Evolutionary conservation across 2,329 filamentous ascomycete genomes (phyloP).

Genomic region (Blastomyces emzantsi): DNA sequence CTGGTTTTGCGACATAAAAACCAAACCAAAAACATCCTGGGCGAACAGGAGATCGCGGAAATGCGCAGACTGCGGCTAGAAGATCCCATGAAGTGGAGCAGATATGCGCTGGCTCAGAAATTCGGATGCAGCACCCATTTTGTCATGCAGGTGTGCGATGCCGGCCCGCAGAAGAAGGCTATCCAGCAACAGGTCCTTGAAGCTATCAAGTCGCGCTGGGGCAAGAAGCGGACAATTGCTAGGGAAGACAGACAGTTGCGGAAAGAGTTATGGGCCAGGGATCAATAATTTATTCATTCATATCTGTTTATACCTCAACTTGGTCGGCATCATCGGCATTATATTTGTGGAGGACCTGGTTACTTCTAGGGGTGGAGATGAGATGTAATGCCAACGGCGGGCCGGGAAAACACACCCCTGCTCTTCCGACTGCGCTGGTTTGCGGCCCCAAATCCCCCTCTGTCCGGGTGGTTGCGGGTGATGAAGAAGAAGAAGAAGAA

Average conservation of each 20-base stretch:
- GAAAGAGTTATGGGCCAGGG: conserved; percentile 52
- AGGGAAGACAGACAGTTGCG: conserved; percentile 52
- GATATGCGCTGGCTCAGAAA: conserved; percentile 50
- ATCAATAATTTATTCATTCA: conserved; percentile 33
- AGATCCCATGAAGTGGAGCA: conserved; percentile 53
- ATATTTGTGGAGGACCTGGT: background rate
- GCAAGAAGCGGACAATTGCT: conserved; percentile 49
- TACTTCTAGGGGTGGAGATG: background rate
- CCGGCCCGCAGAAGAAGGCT: conserved; percentile 41
- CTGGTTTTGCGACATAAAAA: conserved; percentile 39
- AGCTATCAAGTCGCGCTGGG: conserved; percentile 52
- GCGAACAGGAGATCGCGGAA: conserved; percentile 47
- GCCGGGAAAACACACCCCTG: background rate
- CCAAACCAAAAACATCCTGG: conserved; percentile 55
- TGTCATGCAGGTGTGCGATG: conserved; percentile 50
- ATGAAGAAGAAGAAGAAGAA: background rate
- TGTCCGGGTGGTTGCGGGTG: background rate
- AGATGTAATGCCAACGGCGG: background rate
- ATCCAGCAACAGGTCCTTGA: conserved; percentile 43
- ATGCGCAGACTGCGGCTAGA: conserved; percentile 47
- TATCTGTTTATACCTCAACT: background rate
- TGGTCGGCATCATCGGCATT: background rate
- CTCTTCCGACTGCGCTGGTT: background rate
- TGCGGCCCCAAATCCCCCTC: background rate
- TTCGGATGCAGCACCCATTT: conserved; percentile 57